Evolutionary conservation across 208 protist genomes (phyloP), one percentile per base, ranked within the genome.

Genomic region (Crithidia mellificae): DNA sequence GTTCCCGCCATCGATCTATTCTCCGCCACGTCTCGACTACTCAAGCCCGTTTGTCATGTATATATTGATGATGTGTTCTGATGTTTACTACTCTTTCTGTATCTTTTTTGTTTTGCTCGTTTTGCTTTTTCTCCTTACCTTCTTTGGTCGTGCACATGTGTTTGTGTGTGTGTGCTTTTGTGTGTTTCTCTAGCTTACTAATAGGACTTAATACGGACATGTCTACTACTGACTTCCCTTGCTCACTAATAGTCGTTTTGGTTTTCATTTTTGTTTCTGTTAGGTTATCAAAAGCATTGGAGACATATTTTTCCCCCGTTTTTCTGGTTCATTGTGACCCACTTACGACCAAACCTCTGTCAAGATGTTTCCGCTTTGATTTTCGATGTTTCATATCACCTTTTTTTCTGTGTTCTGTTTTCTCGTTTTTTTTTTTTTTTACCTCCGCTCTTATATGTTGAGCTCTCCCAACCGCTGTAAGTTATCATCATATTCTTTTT

Each of bases 71-170:
- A 9, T 9, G 34, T 32, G 34, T 38, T 32, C n/a, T 44, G 47
- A 65, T 65, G 59, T 67, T 64, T 32, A 62, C 9, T 66, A 44
- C n/a, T n/a, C n/a, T n/a, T n/a, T n/a, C n/a, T n/a, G n/a, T n/a
- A n/a, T n/a, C n/a, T n/a, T n/a, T n/a, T n/a, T n/a, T 47, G 15
- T 15, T 15, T 46, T 46, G 15, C 12, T n/a, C 15, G 41, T 12
- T 46, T n/a, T 46, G 3, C 41, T 20, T 46, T 46, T 46, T 46
- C 17, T n/a, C 41, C 8, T 46, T 46, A 46, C 41, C 12, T 17
- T 38, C 7, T 38, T 38, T 38, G 34, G 34, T 38, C 34, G 34
- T n/a, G n/a, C n/a, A n/a, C 34, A 38, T 29, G 47, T 52, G 2
- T 52, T 24, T 52, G 19, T 47, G 41, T 14, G 19, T 47, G 41